Conservation (phyloP, 352 stramenopile species). For the Phytopythium sindhum region DNA sequence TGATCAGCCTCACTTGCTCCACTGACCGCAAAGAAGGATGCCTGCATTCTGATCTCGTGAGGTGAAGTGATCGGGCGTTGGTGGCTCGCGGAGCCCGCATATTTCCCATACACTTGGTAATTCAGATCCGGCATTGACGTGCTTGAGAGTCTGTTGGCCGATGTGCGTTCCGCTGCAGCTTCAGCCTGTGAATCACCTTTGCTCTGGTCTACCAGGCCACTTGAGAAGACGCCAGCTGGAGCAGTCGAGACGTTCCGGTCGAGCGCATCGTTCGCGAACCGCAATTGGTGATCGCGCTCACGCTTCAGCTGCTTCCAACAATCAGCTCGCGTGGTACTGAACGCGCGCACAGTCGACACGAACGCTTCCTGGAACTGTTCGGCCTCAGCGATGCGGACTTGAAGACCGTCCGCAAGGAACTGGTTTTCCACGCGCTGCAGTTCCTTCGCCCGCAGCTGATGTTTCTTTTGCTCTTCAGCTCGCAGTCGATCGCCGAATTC, state of each 20-base stretch:
- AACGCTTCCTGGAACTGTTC: conserved; percentile 66
- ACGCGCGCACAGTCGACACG: conserved; percentile 49
- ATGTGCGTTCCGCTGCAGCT: not conserved
- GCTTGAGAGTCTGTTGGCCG: not conserved
- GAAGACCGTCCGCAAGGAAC: conserved; percentile 38
- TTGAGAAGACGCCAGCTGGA: not conserved
- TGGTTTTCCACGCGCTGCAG: conserved; percentile 45
- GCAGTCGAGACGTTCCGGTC: conserved; percentile 33
- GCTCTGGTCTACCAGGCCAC: not conserved
- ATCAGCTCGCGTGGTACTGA: conserved; percentile 28
- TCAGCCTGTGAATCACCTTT: not conserved
- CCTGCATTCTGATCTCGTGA: not conserved
- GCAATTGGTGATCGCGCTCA: conserved; percentile 36
- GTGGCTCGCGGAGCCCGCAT: not conserved
- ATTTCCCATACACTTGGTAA: not conserved
- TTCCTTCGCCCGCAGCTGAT: conserved; percentile 19
- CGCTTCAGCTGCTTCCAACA: conserved; percentile 54
- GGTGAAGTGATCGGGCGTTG: not conserved
- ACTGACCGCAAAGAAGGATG: conserved; percentile 1
- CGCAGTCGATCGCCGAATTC: conserved; percentile 45
- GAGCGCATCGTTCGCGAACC: conserved; percentile 34
- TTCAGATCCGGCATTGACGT: not conserved
- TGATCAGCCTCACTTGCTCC: not conserved
- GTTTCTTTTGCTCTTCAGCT: conserved; percentile 36
- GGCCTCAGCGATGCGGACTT: conserved; percentile 24